Conservation (phyloP, 495 filamentous ascomycete genomes). For the Xanthoparmelia taractica region DNA sequence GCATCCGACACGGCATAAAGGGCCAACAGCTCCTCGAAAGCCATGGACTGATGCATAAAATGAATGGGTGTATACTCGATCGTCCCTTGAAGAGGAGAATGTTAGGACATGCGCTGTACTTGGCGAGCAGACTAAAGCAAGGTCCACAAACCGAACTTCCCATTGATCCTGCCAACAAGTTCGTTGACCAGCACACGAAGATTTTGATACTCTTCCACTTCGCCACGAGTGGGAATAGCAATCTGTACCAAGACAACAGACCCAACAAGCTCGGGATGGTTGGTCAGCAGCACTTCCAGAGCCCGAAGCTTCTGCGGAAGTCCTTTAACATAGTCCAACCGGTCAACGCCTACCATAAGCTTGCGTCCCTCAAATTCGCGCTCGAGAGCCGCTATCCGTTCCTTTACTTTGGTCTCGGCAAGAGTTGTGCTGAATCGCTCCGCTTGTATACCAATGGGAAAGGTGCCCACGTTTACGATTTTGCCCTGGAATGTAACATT, state of each 20-base stretch:
- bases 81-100: slow-evolving; percentile 46
- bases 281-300: slow-evolving; percentile 80
- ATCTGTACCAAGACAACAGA: slow-evolving; percentile 91
- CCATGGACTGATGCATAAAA: slow-evolving; percentile 76
- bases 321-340: slow-evolving; percentile 93
- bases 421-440: slow-evolving; percentile 88
- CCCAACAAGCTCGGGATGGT: slow-evolving; percentile 85
- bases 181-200: slow-evolving; percentile 83
- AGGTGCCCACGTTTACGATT: slow-evolving; percentile 67
- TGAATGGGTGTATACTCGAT: slow-evolving; percentile 91
- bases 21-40: slow-evolving; percentile 84
- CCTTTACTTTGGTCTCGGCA: slow-evolving; percentile 68
- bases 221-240: slow-evolving; percentile 81
- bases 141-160: slow-evolving; percentile 60
- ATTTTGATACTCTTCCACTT: slow-evolving; percentile 95
- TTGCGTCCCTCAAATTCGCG: slow-evolving; percentile 80
- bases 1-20: slow-evolving; percentile 85
- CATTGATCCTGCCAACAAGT: slow-evolving; percentile 85
- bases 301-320: slow-evolving; percentile 92
- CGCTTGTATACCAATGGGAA: slow-evolving; percentile 92
- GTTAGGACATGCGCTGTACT: background rate
- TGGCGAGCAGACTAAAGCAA: background rate
- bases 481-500: slow-evolving; percentile 71
- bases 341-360: slow-evolving; percentile 86
- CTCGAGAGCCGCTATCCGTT: slow-evolving; percentile 67